A percentile compares a stretch with the other conserved stretches of the same genome.
phyloP scores from a whole-genome alignment of 2,329 filamentous ascomycete species.

The Xylariaceae sp. region DNA sequence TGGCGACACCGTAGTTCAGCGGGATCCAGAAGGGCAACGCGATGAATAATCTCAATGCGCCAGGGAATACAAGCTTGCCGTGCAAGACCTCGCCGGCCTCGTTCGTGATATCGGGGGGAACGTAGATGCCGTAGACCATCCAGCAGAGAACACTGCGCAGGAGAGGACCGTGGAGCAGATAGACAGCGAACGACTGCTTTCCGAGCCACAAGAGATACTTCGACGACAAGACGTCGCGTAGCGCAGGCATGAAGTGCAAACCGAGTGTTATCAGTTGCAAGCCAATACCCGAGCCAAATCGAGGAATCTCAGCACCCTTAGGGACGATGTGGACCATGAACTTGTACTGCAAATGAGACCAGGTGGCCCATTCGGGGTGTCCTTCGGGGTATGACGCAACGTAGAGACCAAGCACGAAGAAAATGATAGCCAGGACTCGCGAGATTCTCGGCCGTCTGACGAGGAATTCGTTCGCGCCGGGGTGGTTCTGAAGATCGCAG shows the following conservation, averaged over 20 bases:
- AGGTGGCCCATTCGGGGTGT: slow-evolving; percentile 47
- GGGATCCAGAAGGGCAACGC: slow-evolving; percentile 42
- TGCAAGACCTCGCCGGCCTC: slow-evolving; percentile 35
- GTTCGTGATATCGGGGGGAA: slow-evolving; percentile 35
- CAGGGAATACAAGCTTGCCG: slow-evolving; percentile 36
- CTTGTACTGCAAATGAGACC: slow-evolving; percentile 45
- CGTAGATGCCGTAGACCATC: slow-evolving; percentile 49
- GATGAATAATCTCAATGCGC: slow-evolving; percentile 34
- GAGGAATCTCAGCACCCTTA: slow-evolving; percentile 41
- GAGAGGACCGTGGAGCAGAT: slow-evolving; percentile 57
- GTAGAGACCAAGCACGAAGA: slow-evolving; percentile 49
- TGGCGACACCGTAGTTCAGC: slow-evolving; percentile 42
- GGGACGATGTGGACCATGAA: slow-evolving; percentile 43
- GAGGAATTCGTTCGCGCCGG: slow-evolving; percentile 43
- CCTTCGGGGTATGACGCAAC: slow-evolving; percentile 57
- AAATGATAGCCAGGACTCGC: slow-evolving; percentile 41
- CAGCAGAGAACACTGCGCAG: slow-evolving; percentile 55
- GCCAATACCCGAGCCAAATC: slow-evolving; percentile 37
- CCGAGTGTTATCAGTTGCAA: slow-evolving; percentile 32
- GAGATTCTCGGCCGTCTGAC: slow-evolving; percentile 40
- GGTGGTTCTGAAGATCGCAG: slow-evolving; percentile 51
- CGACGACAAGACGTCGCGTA: slow-evolving; percentile 50
- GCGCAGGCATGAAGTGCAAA: slow-evolving; percentile 32
- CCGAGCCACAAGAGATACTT: slow-evolving; percentile 57
- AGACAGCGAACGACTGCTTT: slow-evolving; percentile 59